Percentiles rank a stretch among this genome's conserved stretches.
These are phyloP conservation scores for Scleroderma bovista DNA, from an alignment of 768 basidiomycete species.

Conservation along the genomic window DNA sequence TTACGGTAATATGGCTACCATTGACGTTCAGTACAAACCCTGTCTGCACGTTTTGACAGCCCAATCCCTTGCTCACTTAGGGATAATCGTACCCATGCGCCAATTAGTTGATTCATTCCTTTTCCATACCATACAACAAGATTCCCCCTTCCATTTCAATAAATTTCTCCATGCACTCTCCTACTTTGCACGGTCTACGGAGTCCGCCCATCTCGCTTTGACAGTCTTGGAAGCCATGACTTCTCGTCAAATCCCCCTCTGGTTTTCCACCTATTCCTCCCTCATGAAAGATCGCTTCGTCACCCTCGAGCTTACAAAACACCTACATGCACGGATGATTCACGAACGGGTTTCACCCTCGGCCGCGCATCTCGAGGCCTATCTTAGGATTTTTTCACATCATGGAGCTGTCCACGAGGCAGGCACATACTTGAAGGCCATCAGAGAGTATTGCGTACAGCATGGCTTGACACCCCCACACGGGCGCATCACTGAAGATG, in stretches of 20 bases:
- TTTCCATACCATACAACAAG: constrained; percentile 16
- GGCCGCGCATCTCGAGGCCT: constrained; percentile 41
- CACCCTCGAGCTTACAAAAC: constrained; percentile 44
- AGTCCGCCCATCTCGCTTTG: constrained; percentile 36
- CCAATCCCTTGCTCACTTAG: constrained; percentile 45
- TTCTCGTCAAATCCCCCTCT: constrained; percentile 36
- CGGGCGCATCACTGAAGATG: constrained; percentile 2
- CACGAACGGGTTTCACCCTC: constrained; percentile 36
- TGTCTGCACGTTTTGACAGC: constrained; percentile 43
- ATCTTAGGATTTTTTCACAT: constrained; percentile 44
- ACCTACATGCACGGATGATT: constrained; percentile 39
- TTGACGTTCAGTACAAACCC: constrained; percentile 32
- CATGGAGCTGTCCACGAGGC: constrained; percentile 39
- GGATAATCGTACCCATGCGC: constrained; percentile 42
- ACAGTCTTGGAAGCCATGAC: constrained; percentile 45
- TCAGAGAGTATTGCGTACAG: constrained; percentile 27
- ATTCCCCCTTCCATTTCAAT: constrained; percentile 40
- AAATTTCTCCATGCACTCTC: constrained; percentile 49
- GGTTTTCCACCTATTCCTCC: constrained; percentile 35
- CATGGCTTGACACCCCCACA: constrained; percentile 17
- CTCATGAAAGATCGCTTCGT: constrained; percentile 49
- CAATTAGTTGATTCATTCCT: constrained; percentile 41
- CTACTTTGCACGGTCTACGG: constrained; percentile 34
- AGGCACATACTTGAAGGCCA: constrained; percentile 33
- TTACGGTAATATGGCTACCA: constrained; percentile 31